Evolutionary conservation across 192 early-diverging fungal genomes (phyloP).

Genomic region (Phlyctochytrium planicorne): DNA sequence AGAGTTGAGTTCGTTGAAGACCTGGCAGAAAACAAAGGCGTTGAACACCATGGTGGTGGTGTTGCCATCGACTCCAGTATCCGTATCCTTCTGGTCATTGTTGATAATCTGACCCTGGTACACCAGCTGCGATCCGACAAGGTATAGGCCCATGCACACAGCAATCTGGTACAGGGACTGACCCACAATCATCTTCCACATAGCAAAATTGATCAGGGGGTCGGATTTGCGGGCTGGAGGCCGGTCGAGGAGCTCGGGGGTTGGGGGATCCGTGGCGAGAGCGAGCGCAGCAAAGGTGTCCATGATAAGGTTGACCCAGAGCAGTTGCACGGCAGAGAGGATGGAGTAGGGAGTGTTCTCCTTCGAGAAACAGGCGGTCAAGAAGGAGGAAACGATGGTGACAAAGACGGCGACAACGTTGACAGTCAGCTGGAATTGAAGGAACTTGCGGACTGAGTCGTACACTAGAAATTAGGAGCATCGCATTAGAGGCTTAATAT

Average conservation of each 20-base stretch:
- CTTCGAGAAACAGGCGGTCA: slow-evolving; percentile 35
- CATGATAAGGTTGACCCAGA: slow-evolving; percentile 99
- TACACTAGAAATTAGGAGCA: no score
- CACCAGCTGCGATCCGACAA: neutral
- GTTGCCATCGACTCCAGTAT: slow-evolving; percentile 14
- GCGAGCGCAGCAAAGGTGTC: slow-evolving; percentile 98
- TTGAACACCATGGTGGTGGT: slow-evolving; percentile 84
- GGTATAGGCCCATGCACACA: slow-evolving; percentile 60
- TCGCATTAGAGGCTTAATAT: no score
- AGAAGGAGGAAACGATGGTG: slow-evolving; percentile 45
- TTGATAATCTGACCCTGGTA: neutral
- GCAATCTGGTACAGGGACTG: slow-evolving; percentile 89
- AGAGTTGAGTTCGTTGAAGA: slow-evolving; percentile 95
- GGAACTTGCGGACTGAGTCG: slow-evolving; percentile 96
- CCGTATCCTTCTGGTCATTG: slow-evolving; percentile 7
- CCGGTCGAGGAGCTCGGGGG: slow-evolving; percentile 76
- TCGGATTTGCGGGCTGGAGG: slow-evolving; percentile 73
- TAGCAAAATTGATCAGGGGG: slow-evolving; percentile 78
- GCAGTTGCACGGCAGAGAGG: slow-evolving; percentile 92
- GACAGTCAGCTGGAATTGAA: slow-evolving; percentile 99
- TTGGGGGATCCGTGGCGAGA: slow-evolving; percentile 91
- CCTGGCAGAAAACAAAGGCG: slow-evolving; percentile 89
- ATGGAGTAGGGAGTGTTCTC: slow-evolving; percentile 53
- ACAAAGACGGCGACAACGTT: slow-evolving; percentile 69
- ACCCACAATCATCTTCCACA: slow-evolving; percentile 91